Base-by-base conservation (phyloP, 1,284 basidiomycete species). In the Trichosporon faecale region DNA sequence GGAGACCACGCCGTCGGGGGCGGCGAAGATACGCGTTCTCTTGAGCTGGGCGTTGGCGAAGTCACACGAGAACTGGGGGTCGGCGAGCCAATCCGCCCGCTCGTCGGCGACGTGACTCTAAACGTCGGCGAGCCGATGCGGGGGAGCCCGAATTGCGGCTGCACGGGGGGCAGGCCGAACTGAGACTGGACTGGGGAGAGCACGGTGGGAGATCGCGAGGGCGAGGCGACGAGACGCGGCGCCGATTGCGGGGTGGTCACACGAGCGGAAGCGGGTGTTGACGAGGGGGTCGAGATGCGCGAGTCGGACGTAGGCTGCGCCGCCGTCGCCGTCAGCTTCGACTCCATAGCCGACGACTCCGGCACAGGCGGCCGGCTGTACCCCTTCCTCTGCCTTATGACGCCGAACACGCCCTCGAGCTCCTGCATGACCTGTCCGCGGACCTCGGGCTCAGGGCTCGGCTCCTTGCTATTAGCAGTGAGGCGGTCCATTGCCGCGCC, bases 321-420 rank as follows among this genome's bases (percentile, higher is more conserved):
- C n/a, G n/a, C n/a, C n/a, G n/a, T n/a, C n/a, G n/a, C n/a, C n/a
- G n/a, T n/a, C n/a, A n/a, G 49, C 49, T 52, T 18, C 21, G 49
- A 18, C 49, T 52, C 49, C 16, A n/a, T n/a, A n/a, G 49, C 9
- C 16, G 57, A 18, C 16, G 16, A 2, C 27, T 61, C 29, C 12
- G 27, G 18, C 3, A 16, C 57, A 0, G 57, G 57, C 18, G 2
- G 29, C 18, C 29, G 29, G 18, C 29, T 33, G 57, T 61, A 61
- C 18, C 72, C 75, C 68, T 79, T 82, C 33, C 75, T 70, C 31
- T 66, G 64, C 71, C 80, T 70, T 31, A 82, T 81, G 23, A 76
- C 69, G 21, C 76, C 80, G 52, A 82, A 80, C 66, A 82, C 75
- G 16, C 78, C 75, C 67, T 75, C 72, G 29, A 82, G 71, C 75